Evolutionary conservation across 202 grass and related monocot genomes (phyloP).

Genomic region (Zoysia matrella): DNA sequence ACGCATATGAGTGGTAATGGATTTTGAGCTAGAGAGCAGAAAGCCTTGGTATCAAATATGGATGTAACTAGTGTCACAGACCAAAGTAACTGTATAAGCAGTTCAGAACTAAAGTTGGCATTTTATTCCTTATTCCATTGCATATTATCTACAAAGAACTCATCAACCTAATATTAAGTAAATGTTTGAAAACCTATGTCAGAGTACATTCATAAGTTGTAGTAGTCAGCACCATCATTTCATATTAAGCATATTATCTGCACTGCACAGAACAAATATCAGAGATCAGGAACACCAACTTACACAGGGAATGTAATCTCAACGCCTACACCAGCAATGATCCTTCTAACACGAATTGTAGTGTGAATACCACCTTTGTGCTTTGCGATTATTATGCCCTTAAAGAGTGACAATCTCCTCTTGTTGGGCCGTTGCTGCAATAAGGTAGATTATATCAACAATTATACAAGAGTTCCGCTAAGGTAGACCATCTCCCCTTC

Average conservation of each 20-base stretch:
- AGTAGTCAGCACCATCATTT: not conserved
- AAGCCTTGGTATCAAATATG: not conserved
- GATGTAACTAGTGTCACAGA: slow-evolving; percentile 7
- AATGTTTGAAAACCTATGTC: not conserved
- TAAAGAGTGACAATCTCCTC: slow-evolving; percentile 87
- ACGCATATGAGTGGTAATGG: not conserved
- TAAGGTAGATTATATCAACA: slow-evolving; percentile 33
- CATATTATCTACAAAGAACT: not conserved
- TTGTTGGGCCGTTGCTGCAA: slow-evolving; percentile 89
- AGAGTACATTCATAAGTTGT: too few species aligned
- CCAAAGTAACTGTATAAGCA: not conserved
- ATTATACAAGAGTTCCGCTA: not conserved
- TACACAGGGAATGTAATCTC: slow-evolving; percentile 99
- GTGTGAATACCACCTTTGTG: slow-evolving; percentile 92
- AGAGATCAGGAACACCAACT: slow-evolving; percentile 46
- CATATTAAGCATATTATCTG: slow-evolving; percentile 11
- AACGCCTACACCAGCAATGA: slow-evolving; percentile 91
- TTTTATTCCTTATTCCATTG: slow-evolving; percentile 7
- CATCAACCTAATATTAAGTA: slow-evolving; percentile 10
- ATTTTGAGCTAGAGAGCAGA: slow-evolving; percentile 18
- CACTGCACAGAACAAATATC: slow-evolving; percentile 9
- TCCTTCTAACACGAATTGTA: slow-evolving; percentile 91
- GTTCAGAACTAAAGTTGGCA: not conserved
- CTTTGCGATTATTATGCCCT: slow-evolving; percentile 96
- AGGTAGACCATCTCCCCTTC: too few species aligned